phyloP scores from a whole-genome alignment of 345 rosid genomes.

The Cochlearia excelsa region DNA sequence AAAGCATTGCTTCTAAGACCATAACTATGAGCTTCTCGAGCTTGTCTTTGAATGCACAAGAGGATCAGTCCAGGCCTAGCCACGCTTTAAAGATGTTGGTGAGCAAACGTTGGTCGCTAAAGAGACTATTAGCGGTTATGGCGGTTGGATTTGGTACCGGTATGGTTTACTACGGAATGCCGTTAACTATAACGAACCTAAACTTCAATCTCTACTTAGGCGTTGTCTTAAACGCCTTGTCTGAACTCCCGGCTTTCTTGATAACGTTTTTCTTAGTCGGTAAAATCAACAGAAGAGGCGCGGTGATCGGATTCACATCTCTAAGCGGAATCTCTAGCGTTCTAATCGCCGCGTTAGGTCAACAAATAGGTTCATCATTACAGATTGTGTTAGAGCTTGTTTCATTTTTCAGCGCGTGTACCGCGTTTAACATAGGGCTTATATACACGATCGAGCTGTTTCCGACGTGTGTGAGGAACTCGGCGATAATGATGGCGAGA shows the following conservation, averaged over 20 bases:
- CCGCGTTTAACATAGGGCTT: slow-evolving; percentile 38
- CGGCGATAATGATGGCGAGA: slow-evolving; percentile 57
- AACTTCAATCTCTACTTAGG: slow-evolving; percentile 57
- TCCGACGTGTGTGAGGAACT: slow-evolving; percentile 60
- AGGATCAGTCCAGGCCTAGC: slow-evolving; percentile 23
- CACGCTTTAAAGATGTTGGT: slow-evolving; percentile 48
- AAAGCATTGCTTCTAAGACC: slow-evolving; percentile 37
- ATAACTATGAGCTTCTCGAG: slow-evolving; percentile 38
- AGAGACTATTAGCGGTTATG: slow-evolving; percentile 39
- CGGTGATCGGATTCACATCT: slow-evolving; percentile 43
- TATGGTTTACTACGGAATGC: slow-evolving; percentile 68
- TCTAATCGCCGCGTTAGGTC: slow-evolving; percentile 25
- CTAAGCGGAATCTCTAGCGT: slow-evolving; percentile 45
- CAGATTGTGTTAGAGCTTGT: slow-evolving; percentile 55
- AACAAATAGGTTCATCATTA: slow-evolving; percentile 13
- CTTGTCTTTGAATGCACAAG: slow-evolving; percentile 30
- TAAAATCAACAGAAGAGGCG: slow-evolving; percentile 41
- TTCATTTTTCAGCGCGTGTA: slow-evolving; percentile 53
- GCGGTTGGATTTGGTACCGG: slow-evolving; percentile 54
- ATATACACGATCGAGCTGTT: slow-evolving; percentile 57
- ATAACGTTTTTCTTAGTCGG: slow-evolving; percentile 45
- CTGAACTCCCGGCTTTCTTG: slow-evolving; percentile 55
- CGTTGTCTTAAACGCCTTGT: slow-evolving; percentile 55
- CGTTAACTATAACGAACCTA: slow-evolving; percentile 49
- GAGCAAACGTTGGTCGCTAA: slow-evolving; percentile 46